Conservation (phyloP, 495 filamentous ascomycete genomes). For the Daldinia vernicosa region DNA sequence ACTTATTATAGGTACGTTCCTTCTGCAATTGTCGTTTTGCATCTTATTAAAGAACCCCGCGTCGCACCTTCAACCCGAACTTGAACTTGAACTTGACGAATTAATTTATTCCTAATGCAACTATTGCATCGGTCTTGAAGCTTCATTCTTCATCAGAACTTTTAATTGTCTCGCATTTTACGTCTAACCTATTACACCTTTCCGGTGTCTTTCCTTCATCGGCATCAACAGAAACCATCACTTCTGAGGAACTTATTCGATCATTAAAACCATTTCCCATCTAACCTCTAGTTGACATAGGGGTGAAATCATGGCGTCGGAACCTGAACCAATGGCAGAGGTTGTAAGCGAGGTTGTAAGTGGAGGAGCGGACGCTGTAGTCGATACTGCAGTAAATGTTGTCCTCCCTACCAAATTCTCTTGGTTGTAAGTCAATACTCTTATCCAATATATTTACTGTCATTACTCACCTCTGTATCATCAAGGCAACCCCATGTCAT, state of each 20-base stretch:
- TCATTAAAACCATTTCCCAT: background rate
- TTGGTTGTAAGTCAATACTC: conserved; percentile 41
- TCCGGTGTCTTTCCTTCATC: background rate
- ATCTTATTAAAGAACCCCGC: conserved; percentile 6
- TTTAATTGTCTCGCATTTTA: background rate
- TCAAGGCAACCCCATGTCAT: conserved; percentile 61
- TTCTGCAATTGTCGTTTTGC: background rate
- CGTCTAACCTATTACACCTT: background rate
- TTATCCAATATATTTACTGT: background rate
- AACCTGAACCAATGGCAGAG: conserved; percentile 3
- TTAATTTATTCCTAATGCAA: background rate
- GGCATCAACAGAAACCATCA: background rate
- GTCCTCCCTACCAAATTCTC: conserved; percentile 29
- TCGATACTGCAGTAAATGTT: background rate
- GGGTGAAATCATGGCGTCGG: conserved; percentile 23
- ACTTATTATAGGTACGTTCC: conserved; percentile 5
- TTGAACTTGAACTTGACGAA: background rate
- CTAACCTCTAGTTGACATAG: conserved; percentile 12
- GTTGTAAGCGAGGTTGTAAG: background rate
- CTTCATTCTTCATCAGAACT: background rate
- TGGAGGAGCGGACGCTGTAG: background rate
- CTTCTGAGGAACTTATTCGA: background rate
- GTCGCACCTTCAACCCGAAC: background rate
- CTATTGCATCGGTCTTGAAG: background rate
- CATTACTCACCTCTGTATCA: background rate